Percentiles rank a stretch among this genome's conserved stretches.
Evolutionary conservation across 2,329 filamentous ascomycete genomes (phyloP).

Genomic region (Dactylellina cionopaga): DNA sequence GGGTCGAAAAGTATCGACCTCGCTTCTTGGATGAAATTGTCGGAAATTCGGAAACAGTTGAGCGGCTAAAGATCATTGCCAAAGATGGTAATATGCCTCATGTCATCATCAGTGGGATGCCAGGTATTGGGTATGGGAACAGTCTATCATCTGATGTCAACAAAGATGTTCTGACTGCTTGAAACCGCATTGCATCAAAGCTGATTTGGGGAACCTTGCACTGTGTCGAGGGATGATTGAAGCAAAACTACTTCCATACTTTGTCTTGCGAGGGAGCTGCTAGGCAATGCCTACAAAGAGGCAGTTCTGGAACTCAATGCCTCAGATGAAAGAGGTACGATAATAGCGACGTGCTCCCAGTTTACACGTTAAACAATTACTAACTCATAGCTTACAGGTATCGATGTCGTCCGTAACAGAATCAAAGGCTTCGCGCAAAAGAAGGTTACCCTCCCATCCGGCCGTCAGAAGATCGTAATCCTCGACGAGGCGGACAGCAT

Average conservation of each 20-base stretch:
- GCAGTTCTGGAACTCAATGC: constrained; percentile 96
- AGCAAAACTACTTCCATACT: constrained; percentile 92
- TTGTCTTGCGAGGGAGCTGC: constrained; percentile 87
- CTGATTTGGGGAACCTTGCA: constrained; percentile 31
- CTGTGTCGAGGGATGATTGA: constrained; percentile 14
- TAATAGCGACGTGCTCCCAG: constrained; percentile 62
- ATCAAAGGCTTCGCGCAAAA: constrained; percentile 99
- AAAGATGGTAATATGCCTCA: constrained; percentile 99
- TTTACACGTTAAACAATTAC: not conserved
- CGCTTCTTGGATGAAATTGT: constrained; percentile 96
- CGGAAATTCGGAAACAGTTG: constrained; percentile 96
- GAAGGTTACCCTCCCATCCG: constrained; percentile 91
- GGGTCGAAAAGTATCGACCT: constrained; percentile 98
- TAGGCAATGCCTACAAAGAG: constrained; percentile 95
- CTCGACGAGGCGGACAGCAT: constrained; percentile 98
- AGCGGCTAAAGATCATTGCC: constrained; percentile 96
- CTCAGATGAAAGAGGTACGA: constrained; percentile 84
- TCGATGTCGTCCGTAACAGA: constrained; percentile 94
- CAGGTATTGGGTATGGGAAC: constrained; percentile 76
- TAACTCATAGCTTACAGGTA: constrained; percentile 68
- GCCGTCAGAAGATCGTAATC: constrained; percentile 95
- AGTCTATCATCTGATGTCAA: not conserved
- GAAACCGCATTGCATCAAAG: constrained; percentile 1
- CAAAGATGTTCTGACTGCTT: not conserved
- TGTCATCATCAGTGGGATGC: constrained; percentile 99